Base-by-base conservation (phyloP, 495 filamentous ascomycete genomes). In the Lentithecium fluviatile region DNA sequence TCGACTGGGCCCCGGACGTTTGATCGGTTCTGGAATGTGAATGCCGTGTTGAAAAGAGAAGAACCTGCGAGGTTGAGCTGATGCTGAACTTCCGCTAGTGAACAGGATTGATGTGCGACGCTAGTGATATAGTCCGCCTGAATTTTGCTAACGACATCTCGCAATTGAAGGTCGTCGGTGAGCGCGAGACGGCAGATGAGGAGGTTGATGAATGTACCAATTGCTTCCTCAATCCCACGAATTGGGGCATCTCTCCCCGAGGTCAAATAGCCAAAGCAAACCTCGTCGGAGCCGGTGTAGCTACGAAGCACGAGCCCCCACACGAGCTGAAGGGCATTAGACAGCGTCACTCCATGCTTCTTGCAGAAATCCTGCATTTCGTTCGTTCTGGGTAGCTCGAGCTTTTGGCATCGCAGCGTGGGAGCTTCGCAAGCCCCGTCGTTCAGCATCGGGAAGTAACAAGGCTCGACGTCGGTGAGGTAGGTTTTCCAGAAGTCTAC, bases 401-500 rank as follows among this genome's bases (percentile, higher is more conserved):
- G 29, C 29, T 32, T 32, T 4, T 32, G 29, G 29, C 29, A 32
- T 32, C 29, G 29, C 10, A 32, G 29, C 76, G 13, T 77, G 76
- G 5, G 73, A 37, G 50, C 50, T 2, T 24, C 29, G 2, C 36
- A 13, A n/a, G 50, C 50, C 24, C 36, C 36, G 24, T 53, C 50
- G n/a, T 32, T 37, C 15, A 53, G 4, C 29, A 24, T 1, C 13
- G 83, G 81, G 66, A 85, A 80, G 38, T 77, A 64, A 51, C 79
- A 82, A 0, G 82, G 81, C 51, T 77, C 71, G 5, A 80, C 49
- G 5, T 69, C 76, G 2, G 60, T 59, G 40, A 85, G 71, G 53
- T 83, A 80, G 0, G 68, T 68, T 34, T 74, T 70, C 82, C 82
- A 85, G 64, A 80, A 83, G 29, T 32, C 29, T 32, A 32, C 29